Evolutionary conservation across 345 rosid species (phyloP).

Genomic region (Pugionium cornutum): DNA sequence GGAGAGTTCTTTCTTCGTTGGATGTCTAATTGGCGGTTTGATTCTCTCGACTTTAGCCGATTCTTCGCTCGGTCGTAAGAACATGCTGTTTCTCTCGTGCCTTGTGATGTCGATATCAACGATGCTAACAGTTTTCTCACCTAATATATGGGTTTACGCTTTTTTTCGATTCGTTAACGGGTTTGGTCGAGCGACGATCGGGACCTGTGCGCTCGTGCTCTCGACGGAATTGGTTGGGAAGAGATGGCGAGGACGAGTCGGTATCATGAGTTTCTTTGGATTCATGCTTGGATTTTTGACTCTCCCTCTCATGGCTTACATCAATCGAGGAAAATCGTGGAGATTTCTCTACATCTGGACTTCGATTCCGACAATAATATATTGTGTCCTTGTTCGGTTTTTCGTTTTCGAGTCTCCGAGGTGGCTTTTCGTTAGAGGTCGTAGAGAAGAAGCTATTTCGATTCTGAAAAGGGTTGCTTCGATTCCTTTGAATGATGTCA

Average conservation of each 20-base stretch:
- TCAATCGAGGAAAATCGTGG: conserved; percentile 50
- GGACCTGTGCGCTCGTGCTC: conserved; percentile 53
- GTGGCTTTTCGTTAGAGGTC: conserved; percentile 56
- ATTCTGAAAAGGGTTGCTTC: conserved; percentile 50
- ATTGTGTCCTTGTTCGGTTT: conserved; percentile 38
- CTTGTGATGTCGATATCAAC: conserved; percentile 49
- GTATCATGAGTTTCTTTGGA: conserved; percentile 45
- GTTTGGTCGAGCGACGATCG: conserved; percentile 50
- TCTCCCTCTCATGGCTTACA: conserved; percentile 45
- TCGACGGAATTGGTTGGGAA: conserved; percentile 53
- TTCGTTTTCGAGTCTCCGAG: conserved; percentile 56
- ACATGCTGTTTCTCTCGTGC: conserved; percentile 50
- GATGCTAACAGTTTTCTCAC: conserved; percentile 43
- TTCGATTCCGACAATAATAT: conserved; percentile 46
- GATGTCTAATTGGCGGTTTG: conserved; percentile 60
- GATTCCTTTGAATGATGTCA: conserved; percentile 6
- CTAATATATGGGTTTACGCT: conserved; percentile 51
- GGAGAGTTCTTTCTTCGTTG: conserved; percentile 59
- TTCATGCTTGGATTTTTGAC: conserved; percentile 56
- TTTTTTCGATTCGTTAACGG: conserved; percentile 48
- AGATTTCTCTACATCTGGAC: conserved; percentile 51
- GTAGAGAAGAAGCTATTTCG: conserved; percentile 54
- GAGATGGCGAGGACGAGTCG: conserved; percentile 52
- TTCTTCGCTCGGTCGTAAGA: conserved; percentile 61
- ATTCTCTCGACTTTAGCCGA: conserved; percentile 55